A percentile compares a stretch with the other conserved stretches of the same genome.
phyloP scores from a whole-genome alignment of 23 red algal genomes.

The Gracilaria gracilis region DNA sequence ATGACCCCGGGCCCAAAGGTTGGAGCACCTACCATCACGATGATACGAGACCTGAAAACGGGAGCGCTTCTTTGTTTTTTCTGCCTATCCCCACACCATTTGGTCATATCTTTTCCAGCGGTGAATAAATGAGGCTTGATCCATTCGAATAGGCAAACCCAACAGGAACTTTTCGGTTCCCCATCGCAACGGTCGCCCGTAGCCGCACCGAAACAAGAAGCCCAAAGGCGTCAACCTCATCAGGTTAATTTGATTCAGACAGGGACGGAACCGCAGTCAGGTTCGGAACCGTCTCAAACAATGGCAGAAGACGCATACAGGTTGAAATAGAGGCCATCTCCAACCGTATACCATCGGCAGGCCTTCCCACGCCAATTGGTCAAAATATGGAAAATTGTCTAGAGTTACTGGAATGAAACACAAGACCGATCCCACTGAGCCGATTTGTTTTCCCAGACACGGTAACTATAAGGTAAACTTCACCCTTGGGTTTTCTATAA shows the following conservation, averaged over 20 bases:
- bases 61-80: no score
- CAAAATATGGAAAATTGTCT: not conserved
- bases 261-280: not conserved
- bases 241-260: not conserved
- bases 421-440: not conserved
- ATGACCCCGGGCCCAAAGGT: no score
- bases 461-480: conserved; percentile 27
- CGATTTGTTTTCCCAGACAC: not conserved
- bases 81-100: no score
- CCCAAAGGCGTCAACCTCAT: not conserved
- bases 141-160: no score
- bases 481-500: conserved; percentile 10
- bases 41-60: no score
- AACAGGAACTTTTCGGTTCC: no score
- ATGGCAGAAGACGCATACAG: not conserved
- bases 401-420: not conserved
- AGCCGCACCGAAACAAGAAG: no score
- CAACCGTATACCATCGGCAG: not conserved
- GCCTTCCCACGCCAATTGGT: not conserved
- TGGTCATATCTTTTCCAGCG: no score
- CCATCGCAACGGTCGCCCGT: no score
- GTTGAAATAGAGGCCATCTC: not conserved
- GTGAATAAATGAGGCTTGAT: no score
- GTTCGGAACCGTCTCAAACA: no score
- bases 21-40: no score